Evolutionary conservation across 2,329 filamentous ascomycete genomes (phyloP).

Genomic region (Sporothrix inflata): DNA sequence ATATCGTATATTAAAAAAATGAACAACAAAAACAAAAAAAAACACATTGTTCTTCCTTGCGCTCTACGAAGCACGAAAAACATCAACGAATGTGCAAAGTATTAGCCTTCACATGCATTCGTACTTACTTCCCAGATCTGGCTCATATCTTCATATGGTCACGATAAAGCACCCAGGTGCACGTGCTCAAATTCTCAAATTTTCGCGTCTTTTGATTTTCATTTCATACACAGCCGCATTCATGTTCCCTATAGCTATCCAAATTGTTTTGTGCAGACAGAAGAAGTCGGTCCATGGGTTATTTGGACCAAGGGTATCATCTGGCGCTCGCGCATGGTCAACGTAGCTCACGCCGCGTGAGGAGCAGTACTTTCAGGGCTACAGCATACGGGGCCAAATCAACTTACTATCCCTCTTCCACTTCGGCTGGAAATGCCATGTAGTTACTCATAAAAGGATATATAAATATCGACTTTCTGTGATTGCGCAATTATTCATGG

Average conservation of each 20-base stretch:
- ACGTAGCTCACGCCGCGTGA: background rate
- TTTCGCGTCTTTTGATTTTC: slow-evolving; percentile 13
- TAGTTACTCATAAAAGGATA: background rate
- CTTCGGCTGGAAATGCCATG: background rate
- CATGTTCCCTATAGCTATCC: too few species aligned
- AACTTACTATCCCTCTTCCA: background rate
- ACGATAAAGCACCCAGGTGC: background rate
- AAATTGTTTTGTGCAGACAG: too few species aligned
- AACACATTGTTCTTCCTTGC: background rate
- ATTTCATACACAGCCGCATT: background rate
- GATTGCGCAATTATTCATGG: background rate
- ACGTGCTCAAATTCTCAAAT: background rate
- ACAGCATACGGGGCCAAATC: background rate
- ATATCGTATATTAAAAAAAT: too few species aligned
- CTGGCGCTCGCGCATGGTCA: background rate
- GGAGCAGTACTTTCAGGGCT: background rate
- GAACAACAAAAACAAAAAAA: background rate
- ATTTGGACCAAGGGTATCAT: background rate
- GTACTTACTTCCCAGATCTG: too few species aligned
- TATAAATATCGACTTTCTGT: background rate
- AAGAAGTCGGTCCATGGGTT: background rate
- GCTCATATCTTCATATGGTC: background rate
- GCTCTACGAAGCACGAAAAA: too few species aligned
- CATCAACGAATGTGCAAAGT: too few species aligned
- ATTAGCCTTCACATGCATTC: background rate